Evolutionary conservation across 192 early-diverging fungal genomes (phyloP).

Genomic region (Coemansia guatemalensis): DNA sequence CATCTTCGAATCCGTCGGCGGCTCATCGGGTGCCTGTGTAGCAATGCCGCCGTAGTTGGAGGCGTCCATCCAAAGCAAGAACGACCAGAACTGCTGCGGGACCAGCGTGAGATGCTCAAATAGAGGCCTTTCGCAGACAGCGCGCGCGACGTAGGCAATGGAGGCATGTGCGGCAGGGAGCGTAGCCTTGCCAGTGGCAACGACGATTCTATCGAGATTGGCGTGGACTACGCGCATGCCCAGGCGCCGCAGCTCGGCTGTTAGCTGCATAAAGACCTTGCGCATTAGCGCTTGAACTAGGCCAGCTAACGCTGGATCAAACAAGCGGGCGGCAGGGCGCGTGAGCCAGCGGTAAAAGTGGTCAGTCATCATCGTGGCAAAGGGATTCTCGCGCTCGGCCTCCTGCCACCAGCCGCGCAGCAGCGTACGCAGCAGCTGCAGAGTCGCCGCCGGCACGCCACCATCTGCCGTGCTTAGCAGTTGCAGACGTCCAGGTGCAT

Average conservation of each 20-base stretch:
- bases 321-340: slow-evolving; percentile 66
- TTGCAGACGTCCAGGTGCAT: background rate
- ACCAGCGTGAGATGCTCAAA: slow-evolving; percentile 75
- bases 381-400: slow-evolving; percentile 60
- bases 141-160: slow-evolving; percentile 67
- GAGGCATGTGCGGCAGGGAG: slow-evolving; percentile 73
- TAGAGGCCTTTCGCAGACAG: slow-evolving; percentile 67
- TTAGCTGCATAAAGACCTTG: slow-evolving; percentile 81
- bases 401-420: slow-evolving; percentile 82
- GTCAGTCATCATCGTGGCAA: slow-evolving; percentile 74
- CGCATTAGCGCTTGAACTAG: slow-evolving; percentile 88
- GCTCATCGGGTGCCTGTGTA: slow-evolving; percentile 11
- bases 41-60: slow-evolving; percentile 75
- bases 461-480: slow-evolving; percentile 12
- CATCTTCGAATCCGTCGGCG: slow-evolving; percentile 13
- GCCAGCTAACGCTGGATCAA: slow-evolving; percentile 78
- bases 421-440: slow-evolving; percentile 74
- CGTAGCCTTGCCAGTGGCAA: slow-evolving; percentile 77
- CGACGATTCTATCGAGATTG: slow-evolving; percentile 75
- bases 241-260: slow-evolving; percentile 75
- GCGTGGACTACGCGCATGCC: slow-evolving; percentile 79
- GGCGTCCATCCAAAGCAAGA: slow-evolving; percentile 89
- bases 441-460: slow-evolving; percentile 49
- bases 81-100: slow-evolving; percentile 73
- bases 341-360: slow-evolving; percentile 91